Evolutionary conservation across 2,329 filamentous ascomycete genomes (phyloP), one percentile per base, ranked within the genome.

Genomic region (Niveomyces coronatus): DNA sequence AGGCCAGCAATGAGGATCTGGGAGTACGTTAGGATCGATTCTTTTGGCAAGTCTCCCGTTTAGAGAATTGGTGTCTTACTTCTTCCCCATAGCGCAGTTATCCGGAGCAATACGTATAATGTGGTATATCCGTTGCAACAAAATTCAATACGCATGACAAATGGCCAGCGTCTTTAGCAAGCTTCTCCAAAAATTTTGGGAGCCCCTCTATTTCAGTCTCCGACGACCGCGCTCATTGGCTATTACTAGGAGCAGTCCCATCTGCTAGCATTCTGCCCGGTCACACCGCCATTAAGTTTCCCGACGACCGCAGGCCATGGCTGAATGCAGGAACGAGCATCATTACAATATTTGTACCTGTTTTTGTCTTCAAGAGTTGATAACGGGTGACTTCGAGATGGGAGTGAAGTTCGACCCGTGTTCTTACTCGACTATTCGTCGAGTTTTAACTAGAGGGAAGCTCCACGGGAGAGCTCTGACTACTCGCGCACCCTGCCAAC

Each of bases 1-100:
- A 60, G 44, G 64, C 65, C 36, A 57, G 47, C 43, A 75, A 49
- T 40, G 51, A 49, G 31, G 54, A 49, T 53, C 58, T 60, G 31
- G 20, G 37, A 34, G 52, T 4, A 33, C 49, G 47, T 46, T 37
- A 46, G 32, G 18, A 26, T n/a, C n/a, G n/a, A n/a, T n/a, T n/a
- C n/a, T n/a, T n/a, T n/a, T n/a, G n/a, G 16, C 4, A 3, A 11
- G 8, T 35, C 16, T 19, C 10, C 5, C 9, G 7, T 2, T 13
- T n/a, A 4, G 8, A 8, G 4, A 20, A 22, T 14, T n/a, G 14
- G 4, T 3, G 20, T 8, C 40, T 35, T 41, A 49, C 47, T 45
- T 36, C 24, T 48, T 49, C 2, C 40, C 42, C 47, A 49, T 49
- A 7, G 15, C 40, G 32, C 14, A 38, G 29, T 22, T 15, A 4